Evolutionary conservation across 805 yeast species (phyloP).

Genomic region (Candida mattraensis): DNA sequence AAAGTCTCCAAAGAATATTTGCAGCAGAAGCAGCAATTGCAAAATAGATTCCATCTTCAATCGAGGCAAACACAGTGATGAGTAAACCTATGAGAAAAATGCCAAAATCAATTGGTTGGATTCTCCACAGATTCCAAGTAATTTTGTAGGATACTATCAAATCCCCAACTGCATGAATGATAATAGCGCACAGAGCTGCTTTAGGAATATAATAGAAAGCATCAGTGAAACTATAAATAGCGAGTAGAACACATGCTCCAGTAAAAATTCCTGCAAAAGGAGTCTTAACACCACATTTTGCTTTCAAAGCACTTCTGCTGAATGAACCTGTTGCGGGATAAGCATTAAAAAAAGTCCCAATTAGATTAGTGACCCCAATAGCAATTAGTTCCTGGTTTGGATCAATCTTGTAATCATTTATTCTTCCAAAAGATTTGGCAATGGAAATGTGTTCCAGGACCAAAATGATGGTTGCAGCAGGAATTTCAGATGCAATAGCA

Average conservation of each 20-base stretch:
- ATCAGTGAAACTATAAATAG: slow-evolving; percentile 78
- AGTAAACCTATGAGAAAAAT: slow-evolving; percentile 73
- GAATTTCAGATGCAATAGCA: slow-evolving; percentile 72
- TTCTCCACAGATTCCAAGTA: slow-evolving; percentile 67
- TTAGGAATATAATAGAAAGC: slow-evolving; percentile 90
- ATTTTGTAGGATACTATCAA: slow-evolving; percentile 69
- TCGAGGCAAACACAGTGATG: slow-evolving; percentile 72
- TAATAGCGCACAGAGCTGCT: slow-evolving; percentile 82
- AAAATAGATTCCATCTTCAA: slow-evolving; percentile 89
- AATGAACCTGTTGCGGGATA: slow-evolving; percentile 97
- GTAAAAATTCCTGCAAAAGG: slow-evolving; percentile 91
- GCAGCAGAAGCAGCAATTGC: slow-evolving; percentile 85
- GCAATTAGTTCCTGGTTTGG: slow-evolving; percentile 95
- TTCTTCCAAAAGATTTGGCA: slow-evolving; percentile 88
- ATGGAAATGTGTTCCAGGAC: slow-evolving; percentile 92
- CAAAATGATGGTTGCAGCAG: slow-evolving; percentile 80
- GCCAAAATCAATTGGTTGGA: slow-evolving; percentile 70
- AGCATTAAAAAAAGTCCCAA: slow-evolving; percentile 90
- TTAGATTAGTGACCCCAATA: slow-evolving; percentile 85
- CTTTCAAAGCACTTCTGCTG: slow-evolving; percentile 89
- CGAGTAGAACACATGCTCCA: slow-evolving; percentile 84
- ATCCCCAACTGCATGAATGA: slow-evolving; percentile 91
- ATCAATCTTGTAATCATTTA: slow-evolving; percentile 84
- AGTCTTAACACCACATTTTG: slow-evolving; percentile 93
- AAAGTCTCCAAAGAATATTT: slow-evolving; percentile 65